Evolutionary conservation across 1,284 basidiomycete genomes (phyloP).

Genomic region (Amylostereum areolatum): DNA sequence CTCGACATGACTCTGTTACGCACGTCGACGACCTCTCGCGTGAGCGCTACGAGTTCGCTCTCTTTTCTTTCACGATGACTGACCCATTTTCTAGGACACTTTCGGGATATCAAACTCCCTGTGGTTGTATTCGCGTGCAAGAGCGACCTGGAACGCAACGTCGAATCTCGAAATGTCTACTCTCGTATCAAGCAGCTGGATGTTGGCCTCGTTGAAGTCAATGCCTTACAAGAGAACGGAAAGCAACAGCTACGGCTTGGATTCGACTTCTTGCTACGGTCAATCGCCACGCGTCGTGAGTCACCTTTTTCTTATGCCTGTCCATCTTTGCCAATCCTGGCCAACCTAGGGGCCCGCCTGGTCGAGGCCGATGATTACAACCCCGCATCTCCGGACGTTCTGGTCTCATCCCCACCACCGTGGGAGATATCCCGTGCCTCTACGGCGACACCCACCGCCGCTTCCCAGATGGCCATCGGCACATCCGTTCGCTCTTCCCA

Average conservation of each 20-base stretch:
- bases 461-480: slow-evolving; percentile 29
- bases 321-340: not conserved
- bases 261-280: slow-evolving; percentile 61
- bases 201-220: slow-evolving; percentile 65
- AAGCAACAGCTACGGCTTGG: slow-evolving; percentile 58
- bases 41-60: slow-evolving; percentile 28
- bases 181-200: slow-evolving; percentile 47
- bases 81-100: slow-evolving; percentile 38
- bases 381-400: slow-evolving; percentile 62
- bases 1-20: slow-evolving; percentile 50
- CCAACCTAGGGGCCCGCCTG: slow-evolving; percentile 22
- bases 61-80: slow-evolving; percentile 3
- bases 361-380: slow-evolving; percentile 45
- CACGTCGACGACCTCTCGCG: slow-evolving; percentile 60
- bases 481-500: slow-evolving; percentile 21
- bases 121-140: slow-evolving; percentile 73
- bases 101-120: slow-evolving; percentile 48
- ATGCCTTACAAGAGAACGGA: slow-evolving; percentile 40
- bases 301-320: slow-evolving; percentile 12
- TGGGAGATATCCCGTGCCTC: slow-evolving; percentile 47
- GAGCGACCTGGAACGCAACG: slow-evolving; percentile 50
- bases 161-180: slow-evolving; percentile 50
- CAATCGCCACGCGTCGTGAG: slow-evolving; percentile 51
- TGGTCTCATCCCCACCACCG: slow-evolving; percentile 38
- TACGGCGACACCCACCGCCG: slow-evolving; percentile 44